These are phyloP conservation scores for Bipolaris cookei DNA, from an alignment of 2,329 filamentous ascomycete genomes.

Conservation along the genomic window DNA sequence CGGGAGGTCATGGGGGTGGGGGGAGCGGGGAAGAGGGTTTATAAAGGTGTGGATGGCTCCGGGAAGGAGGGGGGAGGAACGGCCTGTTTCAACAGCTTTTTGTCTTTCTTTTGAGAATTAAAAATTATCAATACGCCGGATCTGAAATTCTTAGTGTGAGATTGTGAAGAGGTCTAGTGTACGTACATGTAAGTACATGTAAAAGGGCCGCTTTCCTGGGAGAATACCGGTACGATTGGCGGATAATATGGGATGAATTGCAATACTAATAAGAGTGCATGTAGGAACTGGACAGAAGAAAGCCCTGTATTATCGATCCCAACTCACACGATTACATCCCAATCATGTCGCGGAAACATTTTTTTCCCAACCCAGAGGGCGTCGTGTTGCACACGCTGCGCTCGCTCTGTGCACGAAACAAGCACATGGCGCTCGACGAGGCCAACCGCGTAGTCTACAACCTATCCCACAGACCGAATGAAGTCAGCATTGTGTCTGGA, in stretches of 20 bases:
- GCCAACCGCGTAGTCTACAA: slow-evolving; percentile 58
- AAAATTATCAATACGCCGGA: background rate
- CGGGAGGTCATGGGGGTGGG: slow-evolving; percentile 12
- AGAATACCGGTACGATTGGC: background rate
- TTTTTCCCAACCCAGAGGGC: slow-evolving; percentile 59
- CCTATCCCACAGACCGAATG: slow-evolving; percentile 51
- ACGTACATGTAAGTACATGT: background rate
- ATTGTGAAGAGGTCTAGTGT: background rate
- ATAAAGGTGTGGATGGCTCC: slow-evolving; percentile 24
- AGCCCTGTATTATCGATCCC: too few species aligned
- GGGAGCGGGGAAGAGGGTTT: slow-evolving; percentile 30
- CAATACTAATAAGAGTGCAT: background rate
- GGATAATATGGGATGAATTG: background rate
- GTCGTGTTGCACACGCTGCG: slow-evolving; percentile 58
- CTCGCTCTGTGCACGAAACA: slow-evolving; percentile 55
- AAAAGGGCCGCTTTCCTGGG: background rate
- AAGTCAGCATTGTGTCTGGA: slow-evolving; percentile 56
- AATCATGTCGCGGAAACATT: slow-evolving; percentile 62
- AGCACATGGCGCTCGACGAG: slow-evolving; percentile 52
- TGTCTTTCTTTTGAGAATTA: background rate
- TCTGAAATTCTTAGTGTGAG: background rate
- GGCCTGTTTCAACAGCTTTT: background rate
- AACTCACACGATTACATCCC: background rate
- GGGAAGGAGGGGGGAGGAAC: slow-evolving; percentile 9
- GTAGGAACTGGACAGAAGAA: background rate